Evolutionary conservation across 2,329 filamentous ascomycete species (phyloP).

Genomic region (Colletotrichum higginsianum): DNA sequence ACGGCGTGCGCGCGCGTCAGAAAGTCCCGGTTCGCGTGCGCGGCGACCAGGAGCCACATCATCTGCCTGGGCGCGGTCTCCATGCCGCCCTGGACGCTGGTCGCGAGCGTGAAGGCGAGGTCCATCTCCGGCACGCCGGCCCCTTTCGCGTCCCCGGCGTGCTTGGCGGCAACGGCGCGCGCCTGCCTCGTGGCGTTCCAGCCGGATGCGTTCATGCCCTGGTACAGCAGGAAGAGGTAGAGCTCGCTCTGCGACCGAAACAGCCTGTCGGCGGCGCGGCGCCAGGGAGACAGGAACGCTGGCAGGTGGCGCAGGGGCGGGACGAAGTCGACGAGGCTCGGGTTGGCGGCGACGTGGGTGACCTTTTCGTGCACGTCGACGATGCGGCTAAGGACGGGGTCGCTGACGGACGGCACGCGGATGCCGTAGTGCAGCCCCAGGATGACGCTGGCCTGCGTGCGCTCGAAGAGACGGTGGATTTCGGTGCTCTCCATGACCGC

Average conservation of each 20-base stretch:
- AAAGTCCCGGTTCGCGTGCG: conserved; percentile 47
- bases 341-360: conserved; percentile 45
- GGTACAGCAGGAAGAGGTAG: conserved; percentile 47
- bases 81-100: conserved; percentile 50
- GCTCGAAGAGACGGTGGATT: conserved; percentile 52
- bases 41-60: conserved; percentile 52
- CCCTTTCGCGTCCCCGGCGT: conserved; percentile 34
- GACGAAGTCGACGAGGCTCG: conserved; percentile 58
- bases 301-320: conserved; percentile 60
- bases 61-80: conserved; percentile 51
- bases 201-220: conserved; percentile 42
- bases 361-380: conserved; percentile 48
- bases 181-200: conserved; percentile 54
- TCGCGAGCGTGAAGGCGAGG: conserved; percentile 52
- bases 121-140: conserved; percentile 48
- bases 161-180: conserved; percentile 48
- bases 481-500: conserved; percentile 40
- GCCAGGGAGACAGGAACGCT: conserved; percentile 53
- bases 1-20: conserved; percentile 53
- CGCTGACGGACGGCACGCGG: conserved; percentile 49
- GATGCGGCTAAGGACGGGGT: conserved; percentile 46
- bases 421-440: conserved; percentile 56
- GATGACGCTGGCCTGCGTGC: conserved; percentile 55
- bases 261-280: conserved; percentile 49
- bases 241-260: conserved; percentile 50